Base-by-base conservation (phyloP, 2,329 filamentous ascomycete genomes). In the Aureobasidium sp. region DNA sequence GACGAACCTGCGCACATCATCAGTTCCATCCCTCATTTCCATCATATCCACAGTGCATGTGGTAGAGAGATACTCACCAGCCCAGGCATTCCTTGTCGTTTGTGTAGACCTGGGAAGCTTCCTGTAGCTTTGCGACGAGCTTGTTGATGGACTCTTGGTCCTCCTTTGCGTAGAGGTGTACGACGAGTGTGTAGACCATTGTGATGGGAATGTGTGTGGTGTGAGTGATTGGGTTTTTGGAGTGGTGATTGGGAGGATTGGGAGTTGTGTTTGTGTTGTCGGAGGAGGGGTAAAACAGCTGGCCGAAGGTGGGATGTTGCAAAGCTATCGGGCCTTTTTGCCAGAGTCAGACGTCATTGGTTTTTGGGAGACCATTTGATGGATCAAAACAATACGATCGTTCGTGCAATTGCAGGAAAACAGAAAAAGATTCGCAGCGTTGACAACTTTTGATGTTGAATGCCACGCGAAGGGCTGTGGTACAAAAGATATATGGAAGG, bases 91-190 rank as follows among this genome's bases (percentile, higher is more conserved):
- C 87, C 69, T 82, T 83, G 75, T 90, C 87, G 65, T 87, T 78
- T 64, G 80, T 83, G 75, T 90, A 90, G 64, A 90, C 80, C 64
- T 83, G 80, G 62, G 84, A 85, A n/a, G 87, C 87, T 71, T 90
- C 87, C 69, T 86, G 81, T 61, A 90, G 83, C 77, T 90, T 90
- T 61, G 83, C 83, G 67, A 84, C 82, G 61, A 90, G 76, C 73
- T 86, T 88, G 63, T 78, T 75, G 74, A 89, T 85, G 69, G 78
- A 79, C 59, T 83, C 81, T 13, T 79, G 74, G 67, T 87, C 81
- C 61, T 84, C 78, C 69, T 89, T 89, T 64, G 86, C 85, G 75
- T 86, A 83, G 64, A 90, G 79, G 72, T 87, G 84, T 51, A 86
- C 84, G 66, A 85, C 83, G 66, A 87, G 83, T 63, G 84, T 87